Evolutionary conservation across 78 protist genomes (phyloP).

Genomic region (Trichosphaerium sp.): DNA sequence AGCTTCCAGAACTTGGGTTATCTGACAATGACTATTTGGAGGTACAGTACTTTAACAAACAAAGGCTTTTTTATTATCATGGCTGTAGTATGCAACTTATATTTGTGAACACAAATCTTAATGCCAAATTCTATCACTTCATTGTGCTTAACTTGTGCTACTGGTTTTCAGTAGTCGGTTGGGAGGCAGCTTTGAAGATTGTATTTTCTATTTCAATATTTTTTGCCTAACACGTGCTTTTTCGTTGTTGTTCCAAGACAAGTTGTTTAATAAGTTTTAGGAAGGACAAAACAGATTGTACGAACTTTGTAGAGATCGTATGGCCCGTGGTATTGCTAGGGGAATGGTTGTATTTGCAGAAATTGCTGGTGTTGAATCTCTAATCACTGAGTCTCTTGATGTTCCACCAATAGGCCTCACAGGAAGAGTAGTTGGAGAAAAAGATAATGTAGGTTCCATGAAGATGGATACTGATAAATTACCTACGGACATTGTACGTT

Average conservation of each 20-base stretch:
- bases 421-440: conserved; percentile 10
- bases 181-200: no score
- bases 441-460: not conserved
- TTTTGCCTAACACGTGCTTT: no score
- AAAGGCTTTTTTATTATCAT: no score
- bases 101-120: no score
- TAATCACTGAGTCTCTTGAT: conserved; percentile 36
- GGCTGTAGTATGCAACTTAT: no score
- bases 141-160: no score
- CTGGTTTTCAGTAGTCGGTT: no score
- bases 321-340: conserved; percentile 30
- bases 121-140: no score
- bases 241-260: not conserved
- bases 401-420: conserved; percentile 23
- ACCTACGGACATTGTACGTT: not conserved
- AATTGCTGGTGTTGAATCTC: conserved; percentile 5
- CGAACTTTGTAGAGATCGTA: conserved; percentile 11
- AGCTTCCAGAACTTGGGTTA: no score
- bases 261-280: conserved; percentile 6
- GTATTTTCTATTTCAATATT: no score
- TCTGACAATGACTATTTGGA: no score
- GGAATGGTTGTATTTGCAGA: conserved; percentile 43
- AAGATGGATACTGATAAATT: not conserved
- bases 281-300: conserved; percentile 32
- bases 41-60: no score